A percentile compares a stretch with the other conserved stretches of the same genome.
Conservation (phyloP, 805 yeast genomes). For the Debaryomyces tyrocola region DNA sequence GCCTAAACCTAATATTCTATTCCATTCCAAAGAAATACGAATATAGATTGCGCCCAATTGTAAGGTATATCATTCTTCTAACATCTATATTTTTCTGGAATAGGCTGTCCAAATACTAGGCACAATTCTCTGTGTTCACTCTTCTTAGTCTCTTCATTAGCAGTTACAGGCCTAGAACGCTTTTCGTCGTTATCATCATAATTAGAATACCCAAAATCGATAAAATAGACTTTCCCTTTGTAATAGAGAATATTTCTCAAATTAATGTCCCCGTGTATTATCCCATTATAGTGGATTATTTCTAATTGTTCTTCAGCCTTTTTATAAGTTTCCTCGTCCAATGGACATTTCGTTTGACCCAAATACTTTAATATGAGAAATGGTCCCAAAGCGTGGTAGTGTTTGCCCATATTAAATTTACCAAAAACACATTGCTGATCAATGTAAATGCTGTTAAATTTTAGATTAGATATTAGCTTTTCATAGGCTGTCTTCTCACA, state of each 20-base stretch:
- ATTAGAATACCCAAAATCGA: background rate
- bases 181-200: background rate
- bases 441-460: background rate
- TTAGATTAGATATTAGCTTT: background rate
- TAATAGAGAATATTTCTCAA: slow-evolving; percentile 1
- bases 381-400: slow-evolving; percentile 1
- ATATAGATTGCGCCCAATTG: too few relatives aligned
- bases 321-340: background rate
- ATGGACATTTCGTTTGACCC: background rate
- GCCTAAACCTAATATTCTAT: too few relatives aligned
- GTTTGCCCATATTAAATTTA: background rate
- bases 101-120: background rate
- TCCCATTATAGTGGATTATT: background rate
- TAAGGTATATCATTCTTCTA: too few relatives aligned
- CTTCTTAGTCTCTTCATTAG: background rate
- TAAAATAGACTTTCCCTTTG: background rate
- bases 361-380: background rate
- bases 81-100: background rate
- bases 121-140: background rate
- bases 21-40: too few relatives aligned
- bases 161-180: background rate
- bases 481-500: slow-evolving; percentile 1
- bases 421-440: background rate
- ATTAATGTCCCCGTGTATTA: slow-evolving; percentile 1
- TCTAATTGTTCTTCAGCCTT: background rate